Percentiles rank a stretch among this genome's conserved stretches.
phyloP scores from a whole-genome alignment of 2,329 filamentous ascomycete species.

The Colletotrichum sansevieriae region DNA sequence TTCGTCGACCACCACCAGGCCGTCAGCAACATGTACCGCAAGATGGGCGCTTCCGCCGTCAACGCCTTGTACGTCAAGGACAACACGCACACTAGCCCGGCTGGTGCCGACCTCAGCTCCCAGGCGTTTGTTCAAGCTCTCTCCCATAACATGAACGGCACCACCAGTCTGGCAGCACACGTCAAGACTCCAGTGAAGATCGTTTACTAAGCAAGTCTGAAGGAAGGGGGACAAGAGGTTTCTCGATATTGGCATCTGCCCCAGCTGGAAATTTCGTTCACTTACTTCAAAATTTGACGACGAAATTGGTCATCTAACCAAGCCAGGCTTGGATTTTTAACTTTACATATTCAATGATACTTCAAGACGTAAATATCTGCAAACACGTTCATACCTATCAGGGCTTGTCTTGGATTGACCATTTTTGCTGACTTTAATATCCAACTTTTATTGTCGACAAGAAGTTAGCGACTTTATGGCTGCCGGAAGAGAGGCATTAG shows the following conservation, averaged over 20 bases:
- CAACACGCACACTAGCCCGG: slow-evolving; percentile 72
- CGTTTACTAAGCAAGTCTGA: slow-evolving; percentile 25
- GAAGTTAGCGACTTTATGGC: no score
- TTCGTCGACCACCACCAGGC: slow-evolving; percentile 73
- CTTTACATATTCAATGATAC: neutral
- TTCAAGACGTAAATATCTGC: no score
- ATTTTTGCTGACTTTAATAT: no score
- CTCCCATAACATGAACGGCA: slow-evolving; percentile 48
- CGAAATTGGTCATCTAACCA: no score
- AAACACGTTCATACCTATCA: neutral
- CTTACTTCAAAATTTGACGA: neutral
- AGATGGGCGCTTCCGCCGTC: slow-evolving; percentile 63
- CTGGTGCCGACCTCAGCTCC: slow-evolving; percentile 67
- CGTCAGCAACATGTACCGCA: slow-evolving; percentile 64
- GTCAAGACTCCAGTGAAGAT: slow-evolving; percentile 44
- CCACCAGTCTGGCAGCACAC: slow-evolving; percentile 45
- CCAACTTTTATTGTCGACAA: no score
- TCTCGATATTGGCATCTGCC: no score
- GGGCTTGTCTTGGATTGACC: no score
- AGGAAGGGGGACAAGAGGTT: neutral
- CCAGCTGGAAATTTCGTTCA: neutral
- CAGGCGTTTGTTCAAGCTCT: slow-evolving; percentile 61
- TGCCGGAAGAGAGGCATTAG: no score
- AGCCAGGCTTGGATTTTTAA: neutral
- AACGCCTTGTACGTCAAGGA: slow-evolving; percentile 69